Percentiles rank a stretch among this genome's conserved stretches.
Conservation (phyloP, 2,329 filamentous ascomycete species). For the Didymella pomorum region DNA sequence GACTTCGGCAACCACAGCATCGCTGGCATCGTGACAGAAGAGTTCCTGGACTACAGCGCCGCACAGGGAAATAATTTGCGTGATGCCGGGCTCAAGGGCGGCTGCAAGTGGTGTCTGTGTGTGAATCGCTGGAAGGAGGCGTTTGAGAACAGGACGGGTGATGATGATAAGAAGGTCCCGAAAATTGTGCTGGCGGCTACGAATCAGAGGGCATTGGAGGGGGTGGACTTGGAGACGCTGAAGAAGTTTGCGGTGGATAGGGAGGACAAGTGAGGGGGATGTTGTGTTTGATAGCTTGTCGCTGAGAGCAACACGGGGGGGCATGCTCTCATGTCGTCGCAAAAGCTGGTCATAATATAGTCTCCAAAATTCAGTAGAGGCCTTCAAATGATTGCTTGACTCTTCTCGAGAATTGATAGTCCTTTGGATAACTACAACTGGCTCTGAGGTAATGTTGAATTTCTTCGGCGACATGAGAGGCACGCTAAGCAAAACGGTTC, state of each 20-base stretch:
- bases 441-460: no score
- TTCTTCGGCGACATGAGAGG: no score
- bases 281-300: no score
- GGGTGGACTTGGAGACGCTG: conserved; percentile 59
- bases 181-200: conserved; percentile 61
- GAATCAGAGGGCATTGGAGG: conserved; percentile 60
- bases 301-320: no score
- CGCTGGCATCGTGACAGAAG: conserved; percentile 64
- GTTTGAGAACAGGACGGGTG: conserved; percentile 60
- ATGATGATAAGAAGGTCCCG: conserved; percentile 57
- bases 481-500: no score
- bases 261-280: conserved; percentile 22
- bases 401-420: no score
- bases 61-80: conserved; percentile 67
- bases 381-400: no score
- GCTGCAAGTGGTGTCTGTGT: conserved; percentile 71
- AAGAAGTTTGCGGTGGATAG: conserved; percentile 59
- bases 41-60: conserved; percentile 69
- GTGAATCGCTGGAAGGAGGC: conserved; percentile 68
- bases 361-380: no score
- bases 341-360: no score
- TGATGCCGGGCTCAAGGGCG: conserved; percentile 61
- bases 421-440: no score
- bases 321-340: no score
- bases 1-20: conserved; percentile 69